phyloP scores from a whole-genome alignment of 2,329 filamentous ascomycete genomes.

The Neopestalotiopsis sp. region DNA sequence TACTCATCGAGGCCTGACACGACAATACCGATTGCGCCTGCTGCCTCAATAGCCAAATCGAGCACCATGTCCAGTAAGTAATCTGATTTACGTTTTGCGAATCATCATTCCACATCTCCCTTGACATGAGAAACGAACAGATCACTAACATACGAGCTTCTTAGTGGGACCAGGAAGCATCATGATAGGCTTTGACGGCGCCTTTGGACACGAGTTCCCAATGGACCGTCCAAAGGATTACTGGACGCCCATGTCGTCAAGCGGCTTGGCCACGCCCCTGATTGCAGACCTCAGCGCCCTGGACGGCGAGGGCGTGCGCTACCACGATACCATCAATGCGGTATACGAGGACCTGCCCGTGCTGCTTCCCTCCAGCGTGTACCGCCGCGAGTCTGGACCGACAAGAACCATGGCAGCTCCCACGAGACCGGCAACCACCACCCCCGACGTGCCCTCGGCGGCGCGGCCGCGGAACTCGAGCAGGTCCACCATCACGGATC shows the following conservation, averaged over 20 bases:
- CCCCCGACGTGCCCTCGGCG: neutral
- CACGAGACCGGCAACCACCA: neutral
- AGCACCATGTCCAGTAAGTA: constrained; percentile 1
- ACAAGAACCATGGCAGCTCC: neutral
- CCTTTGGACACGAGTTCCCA: neutral
- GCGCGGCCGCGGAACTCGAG: neutral
- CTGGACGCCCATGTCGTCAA: neutral
- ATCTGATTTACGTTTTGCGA: neutral
- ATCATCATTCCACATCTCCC: neutral
- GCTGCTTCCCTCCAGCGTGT: neutral
- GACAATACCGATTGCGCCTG: neutral
- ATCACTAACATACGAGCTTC: neutral
- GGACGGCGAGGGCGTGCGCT: neutral
- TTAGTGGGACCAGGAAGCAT: neutral
- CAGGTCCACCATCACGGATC: neutral
- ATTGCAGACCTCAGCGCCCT: neutral
- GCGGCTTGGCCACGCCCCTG: neutral
- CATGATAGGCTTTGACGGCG: constrained; percentile 1
- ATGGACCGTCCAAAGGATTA: neutral
- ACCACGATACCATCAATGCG: neutral
- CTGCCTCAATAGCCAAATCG: neutral
- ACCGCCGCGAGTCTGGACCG: neutral
- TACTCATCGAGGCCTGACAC: neutral
- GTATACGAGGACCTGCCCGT: constrained; percentile 1
- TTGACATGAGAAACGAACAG: neutral